Base-by-base conservation (phyloP, 1,284 basidiomycete species). In the Mycena sp. region DNA sequence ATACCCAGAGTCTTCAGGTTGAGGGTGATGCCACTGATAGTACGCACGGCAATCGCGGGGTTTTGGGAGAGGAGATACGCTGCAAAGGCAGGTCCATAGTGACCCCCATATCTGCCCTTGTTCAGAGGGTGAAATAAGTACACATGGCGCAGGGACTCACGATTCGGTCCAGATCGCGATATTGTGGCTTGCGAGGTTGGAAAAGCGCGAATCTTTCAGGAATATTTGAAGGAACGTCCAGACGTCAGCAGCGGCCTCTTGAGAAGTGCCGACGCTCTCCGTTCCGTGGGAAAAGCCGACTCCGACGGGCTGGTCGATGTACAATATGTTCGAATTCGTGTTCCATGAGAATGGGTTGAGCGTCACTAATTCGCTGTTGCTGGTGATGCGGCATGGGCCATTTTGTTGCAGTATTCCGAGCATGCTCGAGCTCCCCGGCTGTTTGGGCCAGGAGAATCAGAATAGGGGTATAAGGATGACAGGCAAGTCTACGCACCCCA, bases 161-260 rank as follows among this genome's bases (percentile, higher is more conserved):
- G 64, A 61, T 29, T 65, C 59, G 9, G 64, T 61, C 59, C 64
- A 65, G 16, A 65, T 79, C 6, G 83, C 87, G 58, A 89, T 81
- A 11, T 85, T 78, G 48, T 80, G 80, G 17, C 71, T 72, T 30
- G 80, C 75, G 58, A 83, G 83, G 53, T 86, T 83, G 29, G 83
- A 76, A 72, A 90, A 91, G 49, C 83, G 80, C 26, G 82, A 72
- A 72, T 90, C 83, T 11, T 80, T 73, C 51, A 91, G 80, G 76
- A 89, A 90, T 23, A 90, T 86, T 74, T 91, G 90, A 60, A 92
- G 72, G 72, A 90, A 87, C 46, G 75, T 81, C 86, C 87, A 91
- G 2, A 88, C 74, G 67, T 87, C 87, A 9, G 76, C 72, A 1
- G 87, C 87, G 9, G 87, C 87, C 64, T 83, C 72, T 55, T 81